Evolutionary conservation across 2,329 filamentous ascomycete genomes (phyloP).

Genomic region (Stemphylium lycopersici): DNA sequence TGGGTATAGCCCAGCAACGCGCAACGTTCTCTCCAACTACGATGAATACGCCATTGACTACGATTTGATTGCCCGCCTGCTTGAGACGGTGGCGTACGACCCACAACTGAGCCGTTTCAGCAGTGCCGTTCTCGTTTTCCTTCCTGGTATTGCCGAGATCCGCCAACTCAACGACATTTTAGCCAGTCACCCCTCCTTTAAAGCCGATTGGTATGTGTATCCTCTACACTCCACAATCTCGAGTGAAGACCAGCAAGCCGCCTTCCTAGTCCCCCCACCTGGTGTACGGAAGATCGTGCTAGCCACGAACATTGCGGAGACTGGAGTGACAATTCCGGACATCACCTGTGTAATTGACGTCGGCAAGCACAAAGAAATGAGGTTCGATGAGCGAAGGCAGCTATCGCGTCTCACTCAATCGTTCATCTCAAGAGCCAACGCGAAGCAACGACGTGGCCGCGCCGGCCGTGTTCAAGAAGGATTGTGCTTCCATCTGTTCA

Average conservation of each 20-base stretch:
- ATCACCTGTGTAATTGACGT: constrained; percentile 97
- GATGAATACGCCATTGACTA: constrained; percentile 94
- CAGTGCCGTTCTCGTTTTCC: constrained; percentile 90
- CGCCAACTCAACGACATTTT: constrained; percentile 86
- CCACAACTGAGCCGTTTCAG: constrained; percentile 73
- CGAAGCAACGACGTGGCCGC: constrained; percentile 90
- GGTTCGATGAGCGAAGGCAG: constrained; percentile 91
- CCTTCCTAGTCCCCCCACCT: constrained; percentile 82
- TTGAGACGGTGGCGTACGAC: constrained; percentile 75
- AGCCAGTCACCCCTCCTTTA: constrained; percentile 75
- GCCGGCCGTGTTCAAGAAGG: constrained; percentile 95
- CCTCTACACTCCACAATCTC: constrained; percentile 93
- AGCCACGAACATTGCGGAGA: constrained; percentile 97
- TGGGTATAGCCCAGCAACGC: constrained; percentile 77
- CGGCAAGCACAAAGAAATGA: constrained; percentile 96
- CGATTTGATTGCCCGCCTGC: constrained; percentile 79
- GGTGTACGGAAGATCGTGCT: constrained; percentile 92
- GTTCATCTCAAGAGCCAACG: constrained; percentile 94
- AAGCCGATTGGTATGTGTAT: constrained; percentile 80
- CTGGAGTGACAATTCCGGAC: constrained; percentile 97
- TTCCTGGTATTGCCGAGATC: constrained; percentile 94
- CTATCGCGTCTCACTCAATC: constrained; percentile 89
- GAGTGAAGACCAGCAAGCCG: constrained; percentile 93
- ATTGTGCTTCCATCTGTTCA: constrained; percentile 95
- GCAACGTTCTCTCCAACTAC: constrained; percentile 74